A percentile compares a stretch with the other conserved stretches of the same genome.
Conservation (phyloP, 176 grass and related monocot species). For the bread wheat (Triticum aestivum) region DNA sequence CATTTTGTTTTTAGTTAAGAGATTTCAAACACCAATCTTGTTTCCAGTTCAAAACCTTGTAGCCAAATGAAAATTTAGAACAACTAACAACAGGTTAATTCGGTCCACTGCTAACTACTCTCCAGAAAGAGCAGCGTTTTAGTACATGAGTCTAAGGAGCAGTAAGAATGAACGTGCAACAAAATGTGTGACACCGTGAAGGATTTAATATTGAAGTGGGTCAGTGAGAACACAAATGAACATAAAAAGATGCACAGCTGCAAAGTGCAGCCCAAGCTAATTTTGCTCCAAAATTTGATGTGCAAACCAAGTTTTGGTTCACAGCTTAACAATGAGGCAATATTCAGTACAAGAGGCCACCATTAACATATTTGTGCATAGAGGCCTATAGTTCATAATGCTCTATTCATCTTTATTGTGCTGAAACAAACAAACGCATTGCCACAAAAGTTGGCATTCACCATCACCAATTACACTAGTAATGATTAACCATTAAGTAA, state of each 20-base stretch:
- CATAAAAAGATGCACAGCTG: not conserved
- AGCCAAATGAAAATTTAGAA: not conserved
- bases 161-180: not conserved
- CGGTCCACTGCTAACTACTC: not conserved
- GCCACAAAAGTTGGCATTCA: not conserved
- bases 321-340: not conserved
- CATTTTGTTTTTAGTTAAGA: not conserved
- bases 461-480: not conserved
- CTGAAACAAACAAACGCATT: not conserved
- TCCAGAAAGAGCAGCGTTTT: not conserved
- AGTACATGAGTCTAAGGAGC: not conserved
- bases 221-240: not conserved
- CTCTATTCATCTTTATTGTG: not conserved
- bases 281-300: conserved; percentile 6
- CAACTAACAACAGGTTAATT: not conserved
- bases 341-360: not conserved
- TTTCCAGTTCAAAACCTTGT: not conserved
- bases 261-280: not conserved
- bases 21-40: not conserved
- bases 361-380: not conserved
- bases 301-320: not conserved
- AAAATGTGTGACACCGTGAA: not conserved
- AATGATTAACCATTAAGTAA: not conserved
- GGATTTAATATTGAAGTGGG: not conserved
- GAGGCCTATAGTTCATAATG: not conserved